Conservation (phyloP, 345 rosid species). For the Citrus mangshanensis region DNA sequence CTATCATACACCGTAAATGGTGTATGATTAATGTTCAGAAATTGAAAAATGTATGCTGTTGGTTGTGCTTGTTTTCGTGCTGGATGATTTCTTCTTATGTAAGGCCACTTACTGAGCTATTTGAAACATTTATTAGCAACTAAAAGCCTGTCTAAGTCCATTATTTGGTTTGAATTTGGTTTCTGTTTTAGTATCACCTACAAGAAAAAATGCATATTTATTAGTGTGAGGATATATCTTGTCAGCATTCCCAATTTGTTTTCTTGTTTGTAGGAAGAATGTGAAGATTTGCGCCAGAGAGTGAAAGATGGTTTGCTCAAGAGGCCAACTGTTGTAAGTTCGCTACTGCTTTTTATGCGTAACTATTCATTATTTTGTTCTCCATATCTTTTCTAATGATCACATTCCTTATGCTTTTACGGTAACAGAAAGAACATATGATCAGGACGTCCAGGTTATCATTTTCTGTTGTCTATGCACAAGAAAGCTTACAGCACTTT, state of each 20-base stretch:
- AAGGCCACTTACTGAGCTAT: not conserved
- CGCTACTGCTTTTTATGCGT: not conserved
- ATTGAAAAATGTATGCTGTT: not conserved
- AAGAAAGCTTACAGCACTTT: not conserved
- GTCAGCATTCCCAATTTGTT: conserved; percentile 18
- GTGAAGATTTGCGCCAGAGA: conserved; percentile 62
- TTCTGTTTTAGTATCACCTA: not conserved
- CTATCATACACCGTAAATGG: not conserved
- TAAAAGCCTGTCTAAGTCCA: not conserved
- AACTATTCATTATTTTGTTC: not conserved
- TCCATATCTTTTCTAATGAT: not conserved
- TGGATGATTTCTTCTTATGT: not conserved
- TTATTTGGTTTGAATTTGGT: not conserved
- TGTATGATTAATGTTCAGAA: not conserved
- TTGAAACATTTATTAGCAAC: not conserved
- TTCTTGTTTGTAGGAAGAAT: conserved; percentile 66
- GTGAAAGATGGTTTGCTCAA: conserved; percentile 49
- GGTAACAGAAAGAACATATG: not conserved
- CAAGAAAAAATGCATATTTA: not conserved
- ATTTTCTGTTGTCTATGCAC: not conserved
- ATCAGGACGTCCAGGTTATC: not conserved
- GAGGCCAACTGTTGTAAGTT: conserved; percentile 70
- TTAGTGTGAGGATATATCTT: not conserved
- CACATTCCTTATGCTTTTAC: not conserved
- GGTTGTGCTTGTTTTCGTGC: not conserved